A percentile compares a stretch with the other conserved stretches of the same genome.
Conservation (phyloP, 2,329 filamentous ascomycete genomes). For the Metarhizium guizhouense region DNA sequence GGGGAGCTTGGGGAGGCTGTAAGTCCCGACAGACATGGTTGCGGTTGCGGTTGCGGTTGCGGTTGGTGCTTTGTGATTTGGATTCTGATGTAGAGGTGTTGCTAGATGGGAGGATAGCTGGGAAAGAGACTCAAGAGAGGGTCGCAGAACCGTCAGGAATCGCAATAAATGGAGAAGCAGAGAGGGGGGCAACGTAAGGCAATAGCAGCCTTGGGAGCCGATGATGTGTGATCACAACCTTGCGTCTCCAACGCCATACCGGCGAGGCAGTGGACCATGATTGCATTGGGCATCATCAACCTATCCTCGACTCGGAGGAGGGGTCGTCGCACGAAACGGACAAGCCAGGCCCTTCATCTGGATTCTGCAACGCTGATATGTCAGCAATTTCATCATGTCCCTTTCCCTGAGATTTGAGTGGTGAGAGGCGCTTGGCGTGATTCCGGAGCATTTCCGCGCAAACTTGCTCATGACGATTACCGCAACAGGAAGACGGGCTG, state of each 20-base stretch:
- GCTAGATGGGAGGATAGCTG: not conserved
- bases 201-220: not conserved
- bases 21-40: slow-evolving; percentile 32
- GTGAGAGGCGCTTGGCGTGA: not conserved
- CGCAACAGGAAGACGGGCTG: slow-evolving; percentile 6
- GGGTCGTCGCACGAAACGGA: too few species aligned
- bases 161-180: not conserved
- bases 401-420: not conserved
- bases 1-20: slow-evolving; percentile 55
- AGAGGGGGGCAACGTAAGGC: not conserved
- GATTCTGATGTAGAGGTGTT: not conserved
- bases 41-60: not conserved
- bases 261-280: not conserved
- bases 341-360: not conserved
- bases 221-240: not conserved
- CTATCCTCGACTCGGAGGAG: too few species aligned
- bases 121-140: slow-evolving; percentile 3
- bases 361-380: not conserved
- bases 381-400: not conserved
- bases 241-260: not conserved
- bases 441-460: slow-evolving; percentile 22
- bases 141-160: not conserved
- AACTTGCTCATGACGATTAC: slow-evolving; percentile 24
- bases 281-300: not conserved
- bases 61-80: not conserved